Evolutionary conservation across 2,329 filamentous ascomycete species (phyloP), one percentile per base, ranked within the genome.

Genomic region (Exophiala sp.): DNA sequence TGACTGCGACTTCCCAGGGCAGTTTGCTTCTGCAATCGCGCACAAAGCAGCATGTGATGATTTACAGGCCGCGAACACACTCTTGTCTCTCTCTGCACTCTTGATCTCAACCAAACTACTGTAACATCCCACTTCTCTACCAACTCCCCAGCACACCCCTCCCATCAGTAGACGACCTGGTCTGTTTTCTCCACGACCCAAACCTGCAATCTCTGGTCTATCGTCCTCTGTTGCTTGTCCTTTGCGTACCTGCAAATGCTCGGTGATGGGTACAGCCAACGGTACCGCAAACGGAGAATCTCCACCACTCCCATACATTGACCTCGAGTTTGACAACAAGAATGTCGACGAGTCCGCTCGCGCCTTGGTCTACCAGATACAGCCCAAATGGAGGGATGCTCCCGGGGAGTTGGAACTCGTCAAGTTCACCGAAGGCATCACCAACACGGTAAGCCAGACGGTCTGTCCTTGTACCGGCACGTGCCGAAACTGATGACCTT

Each of bases 361-460:
- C 55, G 79, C 79, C 57, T 80, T 98, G 57, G 83, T 96, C 62
- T 75, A 88, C 60, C 79, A 86, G 22, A 75, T 96, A 55, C 80
- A 84, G 52, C 90, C 90, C 9, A 82, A 94, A 62, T 98, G 93
- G 93, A 77, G 82, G 59, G 77, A 78, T 41, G 73, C 79, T 29
- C 81, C 83, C 58, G 85, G 86, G 50, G 79, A 83, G 37, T 78
- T 98, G 62, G 83, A 93, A 63, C 88, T 97, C 65, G 78, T 88
- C 59, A 84, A 86, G 58, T 98, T 97, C 73, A 98, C 89, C 32
- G 93, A 98, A 64, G 93, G 93, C 65, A 98, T 97, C 71, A 98
- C 93, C 59, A 98, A 98, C 71, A 97, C 90, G 58, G 79, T 81
- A 70, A 60, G 77, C 74, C 47, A 40, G 7, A 9, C 30, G 30